Conservation (phyloP, 2,329 filamentous ascomycete genomes). For the Clonostachys rosea region DNA sequence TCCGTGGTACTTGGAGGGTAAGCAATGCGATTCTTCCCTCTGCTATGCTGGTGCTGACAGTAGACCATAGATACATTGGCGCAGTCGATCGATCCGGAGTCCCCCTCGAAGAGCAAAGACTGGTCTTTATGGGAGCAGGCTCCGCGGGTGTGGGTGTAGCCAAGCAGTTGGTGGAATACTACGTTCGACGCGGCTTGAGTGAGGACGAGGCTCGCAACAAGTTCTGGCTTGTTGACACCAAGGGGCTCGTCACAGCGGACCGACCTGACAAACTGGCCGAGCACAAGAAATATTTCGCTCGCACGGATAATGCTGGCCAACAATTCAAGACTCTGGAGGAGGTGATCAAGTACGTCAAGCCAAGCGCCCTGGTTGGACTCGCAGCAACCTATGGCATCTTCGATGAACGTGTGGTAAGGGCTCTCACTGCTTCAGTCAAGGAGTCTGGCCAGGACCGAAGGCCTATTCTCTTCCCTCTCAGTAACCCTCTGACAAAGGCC, state of each 20-base stretch:
- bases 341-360: constrained; percentile 91
- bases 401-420: constrained; percentile 77
- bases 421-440: constrained; percentile 61
- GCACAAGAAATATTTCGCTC: constrained; percentile 74
- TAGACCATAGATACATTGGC: constrained; percentile 52
- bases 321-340: constrained; percentile 80
- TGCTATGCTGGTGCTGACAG: constrained; percentile 42
- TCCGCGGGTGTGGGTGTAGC: constrained; percentile 96
- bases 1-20: constrained; percentile 87
- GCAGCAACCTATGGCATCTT: constrained; percentile 94
- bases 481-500: constrained; percentile 93
- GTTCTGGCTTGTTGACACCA: constrained; percentile 97
- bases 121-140: constrained; percentile 94
- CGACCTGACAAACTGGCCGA: constrained; percentile 91
- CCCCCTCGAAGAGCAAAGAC: constrained; percentile 82
- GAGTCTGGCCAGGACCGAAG: constrained; percentile 63
- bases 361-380: constrained; percentile 89
- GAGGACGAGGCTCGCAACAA: constrained; percentile 84
- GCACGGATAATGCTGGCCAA: constrained; percentile 58
- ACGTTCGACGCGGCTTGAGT: constrained; percentile 84
- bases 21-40: constrained; percentile 13
- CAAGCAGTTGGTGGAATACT: constrained; percentile 96
- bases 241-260: constrained; percentile 89
- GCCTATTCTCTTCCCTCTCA: constrained; percentile 93
- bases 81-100: constrained; percentile 82